phyloP scores from a whole-genome alignment of 768 basidiomycete genomes.

The Trametes cinnabarina region DNA sequence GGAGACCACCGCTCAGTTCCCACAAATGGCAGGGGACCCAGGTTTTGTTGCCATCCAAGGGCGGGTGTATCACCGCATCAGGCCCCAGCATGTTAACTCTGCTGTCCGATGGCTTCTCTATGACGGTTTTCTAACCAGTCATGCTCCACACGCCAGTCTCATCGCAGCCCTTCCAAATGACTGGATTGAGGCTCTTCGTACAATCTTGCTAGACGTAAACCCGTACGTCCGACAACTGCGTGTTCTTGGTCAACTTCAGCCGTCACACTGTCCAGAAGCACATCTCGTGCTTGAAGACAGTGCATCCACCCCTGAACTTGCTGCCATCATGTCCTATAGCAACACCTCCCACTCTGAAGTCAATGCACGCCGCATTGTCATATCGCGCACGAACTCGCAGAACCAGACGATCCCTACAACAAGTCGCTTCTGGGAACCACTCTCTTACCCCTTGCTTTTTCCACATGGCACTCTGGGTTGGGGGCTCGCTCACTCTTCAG shows the following conservation, averaged over 20 bases:
- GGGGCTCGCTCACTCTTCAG: constrained; percentile 33
- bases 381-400: constrained; percentile 1
- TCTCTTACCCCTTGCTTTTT: constrained; percentile 38
- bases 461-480: constrained; percentile 29
- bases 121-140: constrained; percentile 27
- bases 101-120: constrained; percentile 35
- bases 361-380: constrained; percentile 16
- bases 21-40: constrained; percentile 13
- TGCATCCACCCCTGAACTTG: constrained; percentile 27
- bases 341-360: constrained; percentile 21
- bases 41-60: constrained; percentile 32
- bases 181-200: constrained; percentile 16
- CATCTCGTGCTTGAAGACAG: constrained; percentile 25
- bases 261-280: constrained; percentile 17
- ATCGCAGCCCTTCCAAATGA: neutral
- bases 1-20: constrained; percentile 29
- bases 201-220: constrained; percentile 10
- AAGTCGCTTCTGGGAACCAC: constrained; percentile 37
- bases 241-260: constrained; percentile 2
- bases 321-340: constrained; percentile 24
- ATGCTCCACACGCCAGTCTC: neutral
- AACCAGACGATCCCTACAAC: constrained; percentile 26
- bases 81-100: constrained; percentile 27
- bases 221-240: constrained; percentile 15
- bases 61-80: constrained; percentile 33